Evolutionary conservation across 257 asterid species (phyloP), one percentile per base, ranked within the genome.

Genomic region (Cruciata laevipes): DNA sequence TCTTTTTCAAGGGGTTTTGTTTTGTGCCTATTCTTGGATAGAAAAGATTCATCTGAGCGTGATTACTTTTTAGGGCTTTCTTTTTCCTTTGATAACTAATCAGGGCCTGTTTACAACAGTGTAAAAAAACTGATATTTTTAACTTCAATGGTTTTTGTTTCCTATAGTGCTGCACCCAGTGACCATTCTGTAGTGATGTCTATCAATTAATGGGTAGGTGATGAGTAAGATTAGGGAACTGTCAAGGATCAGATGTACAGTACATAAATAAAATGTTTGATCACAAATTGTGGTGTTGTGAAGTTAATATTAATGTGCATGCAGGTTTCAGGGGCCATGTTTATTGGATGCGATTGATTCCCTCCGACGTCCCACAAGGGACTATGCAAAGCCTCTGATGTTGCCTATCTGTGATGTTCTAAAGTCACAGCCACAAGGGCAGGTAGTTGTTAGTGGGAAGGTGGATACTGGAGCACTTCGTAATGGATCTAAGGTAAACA

Each of bases 341-440:
- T 82, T 94, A 44, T 72, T 94, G 86, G 96, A 94, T 63, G 95
- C 93, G 61, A 86, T 90, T 62, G 99, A 94, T 86, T 90, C 91
- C 65, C 85, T 94, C 76, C 88, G 77, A 73, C 69, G 86, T 82
- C 97, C 95, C 66, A 74, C 69, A 27, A 87, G 97, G 74, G 93
- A 94, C 73, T 90, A 83, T 76, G 79, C 89, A 38, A 83, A 83
- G 77, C 96, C 99, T 13, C 70, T 90, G 44, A 67, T 85, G 24
- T 71, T 94, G 86, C 99, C 99, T 14, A 78, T 94, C 30, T 86
- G 95, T 65, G 99, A 94, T 83, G 83, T 94, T 70, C 52, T 87
- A n/a, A 88, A 86, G 83, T 81, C 89, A 58, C 91, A 85, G 68
- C 80, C 99, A 71, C 97, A 94, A 69, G 90, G 86, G 63, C 96